A percentile compares a stretch with the other conserved stretches of the same genome.
Conservation (phyloP, 176 grass and related monocot genomes). For the Hordeum marinum region DNA sequence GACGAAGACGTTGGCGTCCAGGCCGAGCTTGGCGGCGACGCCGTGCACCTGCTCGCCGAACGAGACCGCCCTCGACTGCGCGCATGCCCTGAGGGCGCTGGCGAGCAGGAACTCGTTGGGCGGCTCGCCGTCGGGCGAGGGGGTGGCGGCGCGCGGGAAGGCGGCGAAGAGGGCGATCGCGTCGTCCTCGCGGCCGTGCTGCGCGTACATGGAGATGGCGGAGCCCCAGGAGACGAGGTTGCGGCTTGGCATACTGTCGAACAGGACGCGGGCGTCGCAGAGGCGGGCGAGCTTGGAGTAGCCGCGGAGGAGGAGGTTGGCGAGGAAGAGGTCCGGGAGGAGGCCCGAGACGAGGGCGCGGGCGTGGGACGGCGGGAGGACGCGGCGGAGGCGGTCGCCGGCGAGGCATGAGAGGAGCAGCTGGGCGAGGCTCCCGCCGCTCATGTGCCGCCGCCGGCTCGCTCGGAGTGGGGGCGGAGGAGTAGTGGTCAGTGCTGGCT, state of each 20-base stretch:
- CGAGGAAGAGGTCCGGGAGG: constrained; percentile 12
- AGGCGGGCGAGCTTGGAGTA: constrained; percentile 47
- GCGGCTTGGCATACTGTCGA: constrained; percentile 47
- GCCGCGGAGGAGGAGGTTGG: constrained; percentile 53
- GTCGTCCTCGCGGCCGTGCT: constrained; percentile 23
- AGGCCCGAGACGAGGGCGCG: neutral
- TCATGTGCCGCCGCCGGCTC: neutral
- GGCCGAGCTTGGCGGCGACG: constrained; percentile 33
- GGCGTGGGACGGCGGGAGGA: constrained; percentile 44
- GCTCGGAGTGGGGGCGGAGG: too few relatives aligned
- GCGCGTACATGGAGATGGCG: constrained; percentile 63
- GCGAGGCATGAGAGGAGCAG: constrained; percentile 51
- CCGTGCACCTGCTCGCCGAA: constrained; percentile 53
- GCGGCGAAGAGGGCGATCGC: constrained; percentile 33
- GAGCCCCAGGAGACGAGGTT: constrained; percentile 75
- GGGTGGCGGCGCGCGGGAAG: constrained; percentile 7
- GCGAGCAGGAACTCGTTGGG: constrained; percentile 72
- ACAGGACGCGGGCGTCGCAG: constrained; percentile 32
- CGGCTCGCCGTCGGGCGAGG: neutral
- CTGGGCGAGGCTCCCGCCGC: neutral
- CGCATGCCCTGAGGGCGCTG: constrained; percentile 53
- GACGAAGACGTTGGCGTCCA: constrained; percentile 40
- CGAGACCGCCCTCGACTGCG: constrained; percentile 18
- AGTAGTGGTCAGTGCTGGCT: neutral
- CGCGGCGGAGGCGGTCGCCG: constrained; percentile 28